Evolutionary conservation across 495 filamentous ascomycete species (phyloP), one percentile per base, ranked within the genome.

Genomic region (Thermothielavioides terrestris): DNA sequence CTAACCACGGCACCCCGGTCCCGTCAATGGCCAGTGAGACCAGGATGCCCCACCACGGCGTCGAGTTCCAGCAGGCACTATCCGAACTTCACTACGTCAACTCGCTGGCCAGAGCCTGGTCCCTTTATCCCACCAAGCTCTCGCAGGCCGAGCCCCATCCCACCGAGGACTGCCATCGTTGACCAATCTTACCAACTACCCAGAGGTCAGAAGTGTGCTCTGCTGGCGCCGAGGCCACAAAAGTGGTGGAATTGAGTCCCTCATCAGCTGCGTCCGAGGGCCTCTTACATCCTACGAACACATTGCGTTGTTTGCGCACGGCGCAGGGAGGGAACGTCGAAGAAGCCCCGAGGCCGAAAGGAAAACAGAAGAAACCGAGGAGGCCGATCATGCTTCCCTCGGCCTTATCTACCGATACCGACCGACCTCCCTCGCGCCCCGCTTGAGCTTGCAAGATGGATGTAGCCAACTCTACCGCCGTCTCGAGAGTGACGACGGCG

Each of bases 121-220:
- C 12, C n/a, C 27, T 42, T 30, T 30, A 53, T 20, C 27, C 30
- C 23, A 17, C 36, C 22, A 49, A 35, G 40, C 32, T 35, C 34
- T 49, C 27, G 45, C 45, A 32, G 52, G 46, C 46, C 40, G 34
- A 25, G 44, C 12, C 28, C 39, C 34, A 12, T 54, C 28, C 34
- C 25, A 41, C 23, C 10, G 15, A 21, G 22, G 20, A n/a, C 17
- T 34, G n/a, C n/a, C n/a, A n/a, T n/a, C n/a, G 31, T 36, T 25
- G 31, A 45, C 34, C 30, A 46, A 40, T 23, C n/a, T n/a, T n/a
- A n/a, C n/a, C n/a, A n/a, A n/a, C n/a, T n/a, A n/a, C n/a, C n/a
- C n/a, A n/a, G n/a, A n/a, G n/a, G n/a, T n/a, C n/a, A n/a, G n/a
- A n/a, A n/a, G n/a, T n/a, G n/a, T n/a, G n/a, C n/a, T 23, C 42